A percentile compares a stretch with the other conserved stretches of the same genome.
Evolutionary conservation across 2,329 filamentous ascomycete genomes (phyloP).

Genomic region (Diaporthe vaccinii): DNA sequence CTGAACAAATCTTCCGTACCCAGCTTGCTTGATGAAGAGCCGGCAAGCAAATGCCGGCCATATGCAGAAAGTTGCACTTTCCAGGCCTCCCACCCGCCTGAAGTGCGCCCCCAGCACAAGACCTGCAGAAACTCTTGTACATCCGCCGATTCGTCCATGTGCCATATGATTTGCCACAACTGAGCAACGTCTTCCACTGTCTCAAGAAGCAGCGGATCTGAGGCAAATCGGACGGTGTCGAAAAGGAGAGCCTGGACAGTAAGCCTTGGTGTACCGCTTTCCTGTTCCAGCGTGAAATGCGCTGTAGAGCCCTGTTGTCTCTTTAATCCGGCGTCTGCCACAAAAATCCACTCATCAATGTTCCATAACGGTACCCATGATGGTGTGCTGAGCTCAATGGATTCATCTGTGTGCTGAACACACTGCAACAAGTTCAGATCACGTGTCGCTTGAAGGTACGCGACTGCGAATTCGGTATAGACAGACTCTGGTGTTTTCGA

Average conservation of each 20-base stretch:
- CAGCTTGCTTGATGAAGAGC: background rate
- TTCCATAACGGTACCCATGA: background rate
- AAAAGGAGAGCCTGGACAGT: background rate
- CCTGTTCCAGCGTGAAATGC: background rate
- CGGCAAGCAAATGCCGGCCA: background rate
- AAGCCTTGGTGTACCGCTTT: background rate
- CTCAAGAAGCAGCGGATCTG: background rate
- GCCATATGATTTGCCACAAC: background rate
- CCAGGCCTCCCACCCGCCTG: background rate
- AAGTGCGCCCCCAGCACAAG: background rate
- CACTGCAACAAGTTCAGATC: background rate
- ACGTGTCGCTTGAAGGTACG: background rate
- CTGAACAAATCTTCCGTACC: background rate
- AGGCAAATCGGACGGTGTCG: background rate
- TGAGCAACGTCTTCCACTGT: background rate
- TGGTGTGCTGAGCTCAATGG: background rate
- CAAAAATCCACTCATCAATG: accelerated
- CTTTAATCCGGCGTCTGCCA: accelerated
- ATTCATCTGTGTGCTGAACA: background rate
- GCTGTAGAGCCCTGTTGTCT: background rate
- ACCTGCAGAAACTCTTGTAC: background rate
- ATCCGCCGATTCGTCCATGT: background rate
- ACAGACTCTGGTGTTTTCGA: background rate
- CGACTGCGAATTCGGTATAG: background rate
- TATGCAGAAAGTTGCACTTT: background rate